Evolutionary conservation across 768 basidiomycete genomes (phyloP).

Genomic region (Phaffia tasmanica): DNA sequence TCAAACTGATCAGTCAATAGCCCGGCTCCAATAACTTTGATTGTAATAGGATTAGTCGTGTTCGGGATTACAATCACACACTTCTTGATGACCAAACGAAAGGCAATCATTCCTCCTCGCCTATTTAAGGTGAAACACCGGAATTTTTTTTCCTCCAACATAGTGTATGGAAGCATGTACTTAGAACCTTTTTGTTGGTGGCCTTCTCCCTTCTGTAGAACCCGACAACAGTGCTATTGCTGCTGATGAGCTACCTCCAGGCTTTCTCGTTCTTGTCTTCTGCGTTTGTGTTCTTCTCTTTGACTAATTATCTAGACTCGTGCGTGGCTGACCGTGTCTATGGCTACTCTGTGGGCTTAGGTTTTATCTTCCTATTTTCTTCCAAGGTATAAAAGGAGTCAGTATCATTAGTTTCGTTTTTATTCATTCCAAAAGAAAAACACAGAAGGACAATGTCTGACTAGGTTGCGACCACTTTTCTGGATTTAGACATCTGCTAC

Average conservation of each 20-base stretch:
- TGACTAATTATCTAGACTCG: too few relatives aligned
- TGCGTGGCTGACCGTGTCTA: background rate
- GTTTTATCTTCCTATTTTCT: slow-evolving; percentile 24
- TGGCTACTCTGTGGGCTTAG: background rate
- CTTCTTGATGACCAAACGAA: slow-evolving; percentile 15
- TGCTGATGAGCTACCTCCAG: slow-evolving; percentile 12
- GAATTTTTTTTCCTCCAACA: background rate
- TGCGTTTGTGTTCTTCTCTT: background rate
- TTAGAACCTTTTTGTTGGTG: background rate
- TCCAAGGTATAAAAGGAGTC: slow-evolving; percentile 25
- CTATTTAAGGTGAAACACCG: slow-evolving; percentile 1
- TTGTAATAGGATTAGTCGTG: background rate
- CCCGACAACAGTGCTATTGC: slow-evolving; percentile 5
- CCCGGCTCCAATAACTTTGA: slow-evolving; percentile 10
- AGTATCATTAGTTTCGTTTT: background rate
- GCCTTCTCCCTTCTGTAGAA: background rate
- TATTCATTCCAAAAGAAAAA: background rate
- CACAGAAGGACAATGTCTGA: too few relatives aligned
- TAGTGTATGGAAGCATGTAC: background rate
- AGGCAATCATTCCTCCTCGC: slow-evolving; percentile 14
- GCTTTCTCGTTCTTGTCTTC: slow-evolving; percentile 20
- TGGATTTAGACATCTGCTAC: background rate
- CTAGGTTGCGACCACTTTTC: background rate
- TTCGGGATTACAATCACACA: background rate
- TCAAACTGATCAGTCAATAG: background rate